Base-by-base conservation (phyloP, 2,329 filamentous ascomycete species). In the Colletotrichum tofieldiae region DNA sequence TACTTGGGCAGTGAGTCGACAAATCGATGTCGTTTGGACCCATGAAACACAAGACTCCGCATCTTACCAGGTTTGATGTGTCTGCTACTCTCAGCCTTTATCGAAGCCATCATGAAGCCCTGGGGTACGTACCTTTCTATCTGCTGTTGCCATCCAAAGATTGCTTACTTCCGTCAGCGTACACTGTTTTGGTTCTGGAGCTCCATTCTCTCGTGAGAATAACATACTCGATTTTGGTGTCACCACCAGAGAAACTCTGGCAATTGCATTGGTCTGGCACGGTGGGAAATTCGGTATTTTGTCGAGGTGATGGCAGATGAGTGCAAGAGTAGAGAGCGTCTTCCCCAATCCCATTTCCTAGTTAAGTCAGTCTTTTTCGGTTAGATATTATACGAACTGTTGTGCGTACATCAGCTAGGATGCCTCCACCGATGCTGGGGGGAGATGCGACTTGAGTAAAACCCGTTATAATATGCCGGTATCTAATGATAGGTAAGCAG, bases 321-420 rank as follows among this genome's bases (percentile, higher is more conserved):
- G 45, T 4, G 45, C 14, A 49, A 49, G 45, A 49, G 18, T 49
- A 20, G 14, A 18, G 14, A 49, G 14, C 7, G 45, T 49, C 45
- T 49, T 49, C 45, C 45, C 45, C 2, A 49, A 18, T 3, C 45
- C 45, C 45, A 49, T 49, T 23, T 49, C 45, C 45, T 49, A 23
- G 45, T 23, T 49, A 20, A 20, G 18, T 18, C 14, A 5, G 14
- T 49, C 3, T 49, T 49, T 23, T 5, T 49, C n/a, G n/a, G n/a
- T n/a, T n/a, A n/a, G n/a, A n/a, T n/a, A n/a, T n/a, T n/a, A n/a
- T n/a, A n/a, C n/a, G n/a, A n/a, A n/a, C n/a, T n/a, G n/a, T n/a
- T n/a, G n/a, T n/a, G n/a, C n/a, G n/a, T 49, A 49, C 45, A 49
- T 49, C 45, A 49, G 45, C 45, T 3, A 49, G 45, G 45, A 49